Base-by-base conservation (phyloP, 2,329 filamentous ascomycete genomes). In the Phialophora verrucosa region DNA sequence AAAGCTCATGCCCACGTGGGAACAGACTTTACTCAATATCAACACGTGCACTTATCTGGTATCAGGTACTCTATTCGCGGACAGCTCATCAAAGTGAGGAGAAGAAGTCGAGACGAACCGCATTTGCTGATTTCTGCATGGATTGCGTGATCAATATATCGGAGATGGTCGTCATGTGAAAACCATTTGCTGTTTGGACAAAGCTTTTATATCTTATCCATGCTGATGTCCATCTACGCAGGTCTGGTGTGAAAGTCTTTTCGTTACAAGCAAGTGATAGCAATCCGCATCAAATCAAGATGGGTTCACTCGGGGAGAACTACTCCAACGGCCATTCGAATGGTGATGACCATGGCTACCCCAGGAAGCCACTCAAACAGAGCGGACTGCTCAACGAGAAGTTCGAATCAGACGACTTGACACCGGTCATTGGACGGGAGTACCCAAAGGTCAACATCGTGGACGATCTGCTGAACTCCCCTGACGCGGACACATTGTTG, bases 401-500 rank as follows among this genome's bases (percentile, higher is more conserved):
- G 11, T 83, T 79, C 65, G 75, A 81, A 14, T 79, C 74, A 8
- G 81, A 83, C 60, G 83, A 85, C 62, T 75, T 83, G 2, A 86
- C 83, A 2, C 82, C 83, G 7, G 76, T 81, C 20, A 84, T 85
- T 67, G 83, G 83, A 14, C 77, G 77, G 23, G 83, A 85, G 70
- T 85, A 79, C 64, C 75, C 74, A 1, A 73, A 73, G 6, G 76
- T 78, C 3, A 81, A 78, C 53, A 70, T 84, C 42, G 74, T 75
- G 27, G 87, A 91, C 47, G 70, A 68, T 58, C 83, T 84, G 72
- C 79, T 91, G 8, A 79, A 87, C 27, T 84, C 86, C 0, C 80
- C 84, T 0, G 87, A 91, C 73, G 81, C 87, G 0, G 88, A 91
- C 64, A 85, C 87, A 49, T 78, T 90, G n/a, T 75, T 91, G 23